phyloP scores from a whole-genome alignment of 257 asterid genomes.

The Capsicum rhomboideum region DNA sequence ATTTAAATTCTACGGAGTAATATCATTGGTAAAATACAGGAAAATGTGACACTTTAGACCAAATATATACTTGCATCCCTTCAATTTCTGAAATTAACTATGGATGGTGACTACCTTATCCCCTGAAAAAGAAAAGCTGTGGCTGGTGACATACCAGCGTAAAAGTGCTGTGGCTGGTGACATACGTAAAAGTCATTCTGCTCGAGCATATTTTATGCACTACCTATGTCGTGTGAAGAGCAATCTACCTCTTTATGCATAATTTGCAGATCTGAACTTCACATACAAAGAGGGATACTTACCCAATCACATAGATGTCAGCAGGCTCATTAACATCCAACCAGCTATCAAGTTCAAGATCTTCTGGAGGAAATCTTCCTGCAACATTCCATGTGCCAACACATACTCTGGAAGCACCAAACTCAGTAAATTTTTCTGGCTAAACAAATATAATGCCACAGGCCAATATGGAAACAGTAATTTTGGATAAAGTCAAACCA shows the following conservation, averaged over 20 bases:
- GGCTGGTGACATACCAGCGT: background rate
- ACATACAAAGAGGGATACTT: constrained; percentile 8
- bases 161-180: background rate
- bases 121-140: background rate
- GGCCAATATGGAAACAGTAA: background rate
- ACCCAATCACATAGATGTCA: constrained; percentile 90
- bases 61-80: background rate
- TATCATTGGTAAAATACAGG: background rate
- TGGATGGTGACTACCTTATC: background rate
- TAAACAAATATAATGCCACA: background rate
- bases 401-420: constrained; percentile 18
- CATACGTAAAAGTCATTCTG: background rate
- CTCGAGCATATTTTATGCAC: background rate
- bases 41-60: background rate
- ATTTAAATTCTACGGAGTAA: background rate
- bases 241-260: background rate
- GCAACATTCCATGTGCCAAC: constrained; percentile 85
- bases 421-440: background rate
- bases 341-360: constrained; percentile 75
- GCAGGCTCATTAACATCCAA: constrained; percentile 70
- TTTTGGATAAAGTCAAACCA: background rate
- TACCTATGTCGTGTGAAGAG: background rate
- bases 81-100: background rate
- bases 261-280: background rate
- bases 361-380: constrained; percentile 64